phyloP scores from a whole-genome alignment of 23 red algal species.

The Chondrus crispus region DNA sequence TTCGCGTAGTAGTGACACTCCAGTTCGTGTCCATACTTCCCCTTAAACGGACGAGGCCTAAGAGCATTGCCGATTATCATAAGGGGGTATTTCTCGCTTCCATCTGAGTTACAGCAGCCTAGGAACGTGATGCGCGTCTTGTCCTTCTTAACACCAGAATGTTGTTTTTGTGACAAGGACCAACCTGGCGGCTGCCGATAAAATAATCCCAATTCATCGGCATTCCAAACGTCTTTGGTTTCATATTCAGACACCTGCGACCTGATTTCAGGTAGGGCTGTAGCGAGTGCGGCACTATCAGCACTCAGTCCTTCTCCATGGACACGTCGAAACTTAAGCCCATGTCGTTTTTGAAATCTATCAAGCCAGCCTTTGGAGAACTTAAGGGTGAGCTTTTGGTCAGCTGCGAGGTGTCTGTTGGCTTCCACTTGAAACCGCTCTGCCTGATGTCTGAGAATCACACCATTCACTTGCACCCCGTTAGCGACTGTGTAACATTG shows the following conservation, averaged over 20 bases:
- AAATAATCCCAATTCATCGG: not conserved
- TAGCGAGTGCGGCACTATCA: not conserved
- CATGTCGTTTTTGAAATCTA: not conserved
- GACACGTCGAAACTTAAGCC: not conserved
- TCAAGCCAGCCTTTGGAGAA: not conserved
- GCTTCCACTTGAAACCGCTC: not conserved
- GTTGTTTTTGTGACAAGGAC: not conserved
- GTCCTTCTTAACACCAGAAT: not conserved
- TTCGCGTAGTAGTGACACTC: not conserved
- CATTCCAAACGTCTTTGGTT: not conserved
- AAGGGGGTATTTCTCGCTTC: not conserved
- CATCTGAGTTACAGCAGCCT: not conserved
- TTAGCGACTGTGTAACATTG: not conserved
- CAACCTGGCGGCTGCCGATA: not conserved
- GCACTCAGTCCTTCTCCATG: not conserved
- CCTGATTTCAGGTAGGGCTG: not conserved
- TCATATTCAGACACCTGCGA: not conserved
- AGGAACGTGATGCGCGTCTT: not conserved
- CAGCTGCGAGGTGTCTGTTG: not conserved
- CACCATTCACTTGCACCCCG: not conserved
- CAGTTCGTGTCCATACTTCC: not conserved
- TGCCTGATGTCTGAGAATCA: not conserved
- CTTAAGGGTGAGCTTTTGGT: not conserved
- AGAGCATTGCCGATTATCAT: not conserved
- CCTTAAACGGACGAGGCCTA: not conserved